These are phyloP conservation scores for Pythium coloratum DNA, from an alignment of 352 stramenopile species.

Conservation along the genomic window DNA sequence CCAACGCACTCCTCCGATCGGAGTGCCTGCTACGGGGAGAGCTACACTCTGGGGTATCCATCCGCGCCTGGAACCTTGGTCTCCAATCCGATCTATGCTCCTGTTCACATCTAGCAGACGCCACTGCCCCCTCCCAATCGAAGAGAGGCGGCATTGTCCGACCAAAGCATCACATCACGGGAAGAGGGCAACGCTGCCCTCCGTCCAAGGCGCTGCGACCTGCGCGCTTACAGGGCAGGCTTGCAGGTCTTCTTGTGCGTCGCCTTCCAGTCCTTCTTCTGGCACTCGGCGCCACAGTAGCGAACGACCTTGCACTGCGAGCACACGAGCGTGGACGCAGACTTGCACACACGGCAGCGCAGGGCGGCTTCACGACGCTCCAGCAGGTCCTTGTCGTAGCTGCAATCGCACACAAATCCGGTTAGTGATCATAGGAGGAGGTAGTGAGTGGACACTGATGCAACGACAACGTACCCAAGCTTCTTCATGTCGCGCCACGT, in stretches of 20 bases:
- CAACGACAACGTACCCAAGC: constrained; percentile 58
- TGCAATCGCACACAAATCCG: constrained; percentile 21
- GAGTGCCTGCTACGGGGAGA: not conserved
- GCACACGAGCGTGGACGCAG: constrained; percentile 74
- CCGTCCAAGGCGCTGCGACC: not conserved
- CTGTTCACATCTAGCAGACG: constrained; percentile 4
- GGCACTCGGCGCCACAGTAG: constrained; percentile 86
- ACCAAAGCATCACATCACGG: not conserved
- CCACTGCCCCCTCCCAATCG: constrained; percentile 3
- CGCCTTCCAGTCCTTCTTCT: constrained; percentile 89
- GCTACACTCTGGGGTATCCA: not conserved
- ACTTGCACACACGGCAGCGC: constrained; percentile 81
- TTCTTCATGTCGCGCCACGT: constrained; percentile 90
- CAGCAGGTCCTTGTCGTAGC: constrained; percentile 72
- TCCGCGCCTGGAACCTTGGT: not conserved
- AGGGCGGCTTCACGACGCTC: constrained; percentile 72
- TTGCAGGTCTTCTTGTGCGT: constrained; percentile 88
- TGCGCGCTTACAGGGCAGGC: constrained; percentile 35
- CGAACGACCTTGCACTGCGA: constrained; percentile 85
- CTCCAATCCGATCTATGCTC: constrained; percentile 17
- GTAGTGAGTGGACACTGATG: not conserved
- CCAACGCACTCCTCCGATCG: constrained; percentile 18
- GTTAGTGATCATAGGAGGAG: not conserved
- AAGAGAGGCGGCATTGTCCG: not conserved
- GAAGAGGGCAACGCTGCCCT: not conserved